A percentile compares a stretch with the other conserved stretches of the same genome.
phyloP scores from a whole-genome alignment of 1,284 basidiomycete species.

The Somion occarium region DNA sequence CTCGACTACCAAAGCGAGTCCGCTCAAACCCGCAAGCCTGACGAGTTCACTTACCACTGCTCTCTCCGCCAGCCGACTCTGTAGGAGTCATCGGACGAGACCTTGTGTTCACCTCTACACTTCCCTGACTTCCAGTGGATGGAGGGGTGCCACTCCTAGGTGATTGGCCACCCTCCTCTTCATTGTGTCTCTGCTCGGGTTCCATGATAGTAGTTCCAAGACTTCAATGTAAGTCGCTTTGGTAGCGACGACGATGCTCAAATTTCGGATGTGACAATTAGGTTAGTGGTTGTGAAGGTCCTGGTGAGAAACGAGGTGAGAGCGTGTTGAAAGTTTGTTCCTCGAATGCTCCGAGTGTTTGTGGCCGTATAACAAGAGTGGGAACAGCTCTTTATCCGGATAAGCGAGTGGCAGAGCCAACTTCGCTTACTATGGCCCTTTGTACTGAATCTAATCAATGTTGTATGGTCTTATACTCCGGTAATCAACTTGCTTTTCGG shows the following conservation, averaged over 20 bases:
- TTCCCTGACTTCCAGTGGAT: neutral
- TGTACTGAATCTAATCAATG: no score
- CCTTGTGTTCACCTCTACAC: neutral
- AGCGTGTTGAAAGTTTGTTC: neutral
- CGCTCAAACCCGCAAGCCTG: neutral
- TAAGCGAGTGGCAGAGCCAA: neutral
- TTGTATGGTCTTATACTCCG: no score
- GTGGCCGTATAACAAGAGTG: neutral
- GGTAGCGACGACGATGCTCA: no score
- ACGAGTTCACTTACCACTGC: neutral
- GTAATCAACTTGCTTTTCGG: no score
- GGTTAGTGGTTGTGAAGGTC: neutral
- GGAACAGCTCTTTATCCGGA: constrained; percentile 3
- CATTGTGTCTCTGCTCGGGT: neutral
- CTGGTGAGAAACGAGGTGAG: neutral
- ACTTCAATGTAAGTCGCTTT: no score
- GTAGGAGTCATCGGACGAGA: neutral
- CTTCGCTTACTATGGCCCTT: neutral
- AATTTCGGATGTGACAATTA: no score
- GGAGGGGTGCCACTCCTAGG: neutral
- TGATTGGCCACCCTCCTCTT: neutral
- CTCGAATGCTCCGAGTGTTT: neutral
- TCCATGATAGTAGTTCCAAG: neutral
- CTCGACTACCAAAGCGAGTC: neutral
- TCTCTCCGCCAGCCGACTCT: neutral